Conservation (phyloP, 768 basidiomycete genomes). For the Podaxis sp. region DNA sequence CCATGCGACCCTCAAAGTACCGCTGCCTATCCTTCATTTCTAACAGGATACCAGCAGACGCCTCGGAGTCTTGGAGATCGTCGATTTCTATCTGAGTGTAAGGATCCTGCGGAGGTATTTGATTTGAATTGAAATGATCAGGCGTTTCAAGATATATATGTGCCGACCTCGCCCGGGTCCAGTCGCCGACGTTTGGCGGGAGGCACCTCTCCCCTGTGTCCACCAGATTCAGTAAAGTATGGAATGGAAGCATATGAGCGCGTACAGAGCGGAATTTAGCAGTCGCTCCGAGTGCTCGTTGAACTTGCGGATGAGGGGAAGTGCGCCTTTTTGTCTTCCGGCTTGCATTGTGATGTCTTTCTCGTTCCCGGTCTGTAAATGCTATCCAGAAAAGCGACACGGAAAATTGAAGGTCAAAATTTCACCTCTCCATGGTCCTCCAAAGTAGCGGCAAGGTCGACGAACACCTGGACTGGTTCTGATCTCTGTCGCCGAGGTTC, state of each 20-base stretch:
- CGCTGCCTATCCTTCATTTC: constrained; percentile 86
- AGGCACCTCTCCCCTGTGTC: constrained; percentile 50
- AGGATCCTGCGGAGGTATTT: constrained; percentile 27
- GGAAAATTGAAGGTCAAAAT: neutral
- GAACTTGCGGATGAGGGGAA: constrained; percentile 95
- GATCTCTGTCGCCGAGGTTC: constrained; percentile 71
- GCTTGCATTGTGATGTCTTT: constrained; percentile 95
- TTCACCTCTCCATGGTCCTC: constrained; percentile 89
- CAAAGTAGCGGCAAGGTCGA: constrained; percentile 83
- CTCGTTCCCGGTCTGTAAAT: constrained; percentile 78
- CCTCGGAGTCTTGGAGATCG: constrained; percentile 73
- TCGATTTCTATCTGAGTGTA: constrained; percentile 73
- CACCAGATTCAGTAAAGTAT: constrained; percentile 6
- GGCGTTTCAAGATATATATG: neutral
- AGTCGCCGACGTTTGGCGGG: constrained; percentile 61
- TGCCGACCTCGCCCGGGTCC: constrained; percentile 39
- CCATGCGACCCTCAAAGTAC: constrained; percentile 72
- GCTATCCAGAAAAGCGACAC: neutral
- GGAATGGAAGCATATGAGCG: constrained; percentile 2
- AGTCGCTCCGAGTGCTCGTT: constrained; percentile 96
- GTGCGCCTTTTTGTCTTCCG: constrained; percentile 79
- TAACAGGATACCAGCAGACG: constrained; percentile 67
- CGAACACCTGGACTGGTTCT: constrained; percentile 71
- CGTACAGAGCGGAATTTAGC: constrained; percentile 74
- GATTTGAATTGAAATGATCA: neutral